Conservation (phyloP, 192 early-diverging fungal species). For the Podila epigama region DNA sequence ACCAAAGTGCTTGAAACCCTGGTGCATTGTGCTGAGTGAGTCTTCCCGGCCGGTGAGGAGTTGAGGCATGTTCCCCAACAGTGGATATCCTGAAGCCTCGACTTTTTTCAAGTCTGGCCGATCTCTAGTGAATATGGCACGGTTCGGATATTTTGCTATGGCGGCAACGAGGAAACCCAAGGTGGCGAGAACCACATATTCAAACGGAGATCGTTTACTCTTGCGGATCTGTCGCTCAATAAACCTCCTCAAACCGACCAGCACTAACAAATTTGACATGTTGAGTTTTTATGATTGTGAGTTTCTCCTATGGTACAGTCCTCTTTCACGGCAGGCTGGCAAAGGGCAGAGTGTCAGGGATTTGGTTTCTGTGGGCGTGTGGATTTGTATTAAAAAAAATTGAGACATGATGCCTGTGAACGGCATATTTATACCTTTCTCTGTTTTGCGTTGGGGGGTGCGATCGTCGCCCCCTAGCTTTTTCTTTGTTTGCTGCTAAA, state of each 20-base stretch:
- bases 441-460: too few relatives aligned
- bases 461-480: too few relatives aligned
- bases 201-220: background rate
- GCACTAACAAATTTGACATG: background rate
- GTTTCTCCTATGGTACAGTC: background rate
- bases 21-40: background rate
- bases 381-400: too few relatives aligned
- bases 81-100: slow-evolving; percentile 3
- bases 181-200: slow-evolving; percentile 14
- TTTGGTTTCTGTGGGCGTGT: too few relatives aligned
- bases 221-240: slow-evolving; percentile 4
- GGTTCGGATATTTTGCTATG: slow-evolving; percentile 21
- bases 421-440: too few relatives aligned
- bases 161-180: slow-evolving; percentile 14
- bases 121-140: slow-evolving; percentile 13
- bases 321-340: background rate
- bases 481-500: too few relatives aligned
- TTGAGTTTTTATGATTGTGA: background rate
- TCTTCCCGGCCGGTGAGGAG: background rate
- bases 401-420: too few relatives aligned
- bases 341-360: background rate
- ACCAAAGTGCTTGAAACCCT: slow-evolving; percentile 5
- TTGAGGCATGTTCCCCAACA: slow-evolving; percentile 19
- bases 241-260: slow-evolving; percentile 6
- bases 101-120: slow-evolving; percentile 21